phyloP scores from a whole-genome alignment of 2,329 filamentous ascomycete genomes.

The Colletotrichum tropicicola region DNA sequence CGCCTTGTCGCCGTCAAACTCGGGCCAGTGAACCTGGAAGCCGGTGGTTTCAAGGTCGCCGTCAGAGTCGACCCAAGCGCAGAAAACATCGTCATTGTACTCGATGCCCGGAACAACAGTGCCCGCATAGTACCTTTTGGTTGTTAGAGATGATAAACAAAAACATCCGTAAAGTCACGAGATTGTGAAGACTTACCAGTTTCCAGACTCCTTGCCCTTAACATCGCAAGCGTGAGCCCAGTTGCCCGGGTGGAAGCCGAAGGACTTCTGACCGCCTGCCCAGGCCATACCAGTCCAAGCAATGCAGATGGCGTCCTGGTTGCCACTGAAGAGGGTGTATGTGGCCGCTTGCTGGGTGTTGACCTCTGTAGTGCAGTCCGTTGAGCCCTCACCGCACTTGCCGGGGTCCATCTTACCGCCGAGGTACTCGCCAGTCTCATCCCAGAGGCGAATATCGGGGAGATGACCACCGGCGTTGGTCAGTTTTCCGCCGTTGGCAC shows the following conservation, averaged over 20 bases:
- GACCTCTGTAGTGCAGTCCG: slow-evolving; percentile 24
- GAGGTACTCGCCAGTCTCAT: slow-evolving; percentile 36
- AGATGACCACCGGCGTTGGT: slow-evolving; percentile 35
- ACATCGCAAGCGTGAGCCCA: slow-evolving; percentile 36
- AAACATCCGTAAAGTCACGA: neutral
- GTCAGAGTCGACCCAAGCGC: slow-evolving; percentile 37
- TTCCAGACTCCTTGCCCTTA: neutral
- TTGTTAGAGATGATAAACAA: neutral
- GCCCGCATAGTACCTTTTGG: slow-evolving; percentile 38
- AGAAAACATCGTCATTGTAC: slow-evolving; percentile 29
- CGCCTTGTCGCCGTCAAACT: slow-evolving; percentile 32
- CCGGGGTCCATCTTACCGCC: slow-evolving; percentile 33
- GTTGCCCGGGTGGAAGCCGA: slow-evolving; percentile 33
- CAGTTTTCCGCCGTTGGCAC: slow-evolving; percentile 28
- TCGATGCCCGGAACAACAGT: slow-evolving; percentile 29
- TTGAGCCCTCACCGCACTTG: slow-evolving; percentile 32
- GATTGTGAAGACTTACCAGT: neutral
- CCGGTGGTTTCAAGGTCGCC: slow-evolving; percentile 36
- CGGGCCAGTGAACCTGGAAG: slow-evolving; percentile 42
- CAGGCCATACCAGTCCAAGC: slow-evolving; percentile 33
- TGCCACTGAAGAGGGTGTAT: slow-evolving; percentile 38
- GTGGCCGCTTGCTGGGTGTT: slow-evolving; percentile 31
- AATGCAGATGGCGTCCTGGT: slow-evolving; percentile 37
- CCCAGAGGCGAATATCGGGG: slow-evolving; percentile 38
- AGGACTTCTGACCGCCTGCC: slow-evolving; percentile 32